These are phyloP conservation scores for Sophora flavescens DNA, from an alignment of 306 rosid genomes.

Conservation along the genomic window DNA sequence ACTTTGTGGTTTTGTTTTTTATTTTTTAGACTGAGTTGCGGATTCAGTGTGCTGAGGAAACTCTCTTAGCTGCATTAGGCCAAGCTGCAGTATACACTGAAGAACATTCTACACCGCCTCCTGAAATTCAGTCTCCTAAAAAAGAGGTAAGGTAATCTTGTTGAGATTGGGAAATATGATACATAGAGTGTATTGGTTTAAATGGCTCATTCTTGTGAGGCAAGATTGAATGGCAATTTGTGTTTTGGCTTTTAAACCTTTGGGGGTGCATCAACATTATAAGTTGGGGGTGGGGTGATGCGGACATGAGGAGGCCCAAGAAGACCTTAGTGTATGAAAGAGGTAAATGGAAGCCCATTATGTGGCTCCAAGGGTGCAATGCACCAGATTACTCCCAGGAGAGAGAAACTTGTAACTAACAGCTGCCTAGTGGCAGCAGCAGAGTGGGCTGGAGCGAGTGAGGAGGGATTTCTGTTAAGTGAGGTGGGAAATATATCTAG, in stretches of 20 bases:
- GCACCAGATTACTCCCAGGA: too few species aligned
- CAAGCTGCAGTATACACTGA: slow-evolving; percentile 86
- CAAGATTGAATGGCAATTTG: slow-evolving; percentile 2
- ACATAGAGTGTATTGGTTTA: neutral
- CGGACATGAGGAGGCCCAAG: too few species aligned
- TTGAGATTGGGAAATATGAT: slow-evolving; percentile 38
- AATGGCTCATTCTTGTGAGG: slow-evolving; percentile 33
- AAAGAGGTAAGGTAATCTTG: slow-evolving; percentile 71
- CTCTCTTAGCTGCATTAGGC: slow-evolving; percentile 89
- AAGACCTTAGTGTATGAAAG: too few species aligned
- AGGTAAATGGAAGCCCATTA: too few species aligned
- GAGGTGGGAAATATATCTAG: too few species aligned
- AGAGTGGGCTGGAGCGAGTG: too few species aligned
- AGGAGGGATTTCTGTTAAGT: too few species aligned
- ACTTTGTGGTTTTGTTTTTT: slow-evolving; percentile 32
- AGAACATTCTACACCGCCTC: slow-evolving; percentile 75
- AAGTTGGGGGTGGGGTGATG: too few species aligned
- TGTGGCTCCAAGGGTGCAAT: too few species aligned
- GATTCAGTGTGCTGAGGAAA: slow-evolving; percentile 86
- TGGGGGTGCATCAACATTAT: slow-evolving; percentile 19
- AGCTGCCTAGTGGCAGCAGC: too few species aligned
- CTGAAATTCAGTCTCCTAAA: slow-evolving; percentile 71
- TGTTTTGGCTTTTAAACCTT: slow-evolving; percentile 32
- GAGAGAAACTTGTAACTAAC: too few species aligned
- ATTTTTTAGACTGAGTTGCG: slow-evolving; percentile 76